A percentile compares a stretch with the other conserved stretches of the same genome.
phyloP scores from a whole-genome alignment of 805 yeast genomes.

The Teunomyces panamensis region DNA sequence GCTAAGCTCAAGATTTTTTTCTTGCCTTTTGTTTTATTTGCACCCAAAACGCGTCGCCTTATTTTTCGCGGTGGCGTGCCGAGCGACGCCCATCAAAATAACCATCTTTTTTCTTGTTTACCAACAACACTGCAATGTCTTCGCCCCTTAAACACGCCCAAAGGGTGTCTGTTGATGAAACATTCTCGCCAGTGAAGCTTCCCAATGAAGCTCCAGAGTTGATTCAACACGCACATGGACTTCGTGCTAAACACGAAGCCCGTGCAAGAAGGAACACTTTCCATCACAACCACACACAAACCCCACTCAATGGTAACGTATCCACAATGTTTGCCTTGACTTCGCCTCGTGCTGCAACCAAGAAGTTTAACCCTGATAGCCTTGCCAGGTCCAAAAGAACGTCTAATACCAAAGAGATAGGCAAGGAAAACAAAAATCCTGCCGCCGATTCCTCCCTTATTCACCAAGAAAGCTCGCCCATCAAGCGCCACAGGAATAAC shows the following conservation, averaged over 20 bases:
- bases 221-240: conserved; percentile 41
- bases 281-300: conserved; percentile 9
- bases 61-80: conserved; percentile 1
- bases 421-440: conserved; percentile 12
- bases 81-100: neutral
- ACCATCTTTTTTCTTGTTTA: conserved; percentile 1
- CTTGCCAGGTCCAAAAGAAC: conserved; percentile 14
- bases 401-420: conserved; percentile 14
- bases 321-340: conserved; percentile 9
- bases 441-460: conserved; percentile 15
- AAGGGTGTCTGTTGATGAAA: conserved; percentile 9
- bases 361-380: conserved; percentile 8
- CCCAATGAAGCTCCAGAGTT: conserved; percentile 9
- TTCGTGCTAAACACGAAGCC: conserved; percentile 34
- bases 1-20: neutral
- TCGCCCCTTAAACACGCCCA: conserved; percentile 6
- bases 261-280: conserved; percentile 21
- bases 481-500: conserved; percentile 10
- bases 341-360: conserved; percentile 9
- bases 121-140: conserved; percentile 3
- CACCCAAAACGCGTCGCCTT: conserved; percentile 1
- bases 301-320: conserved; percentile 7
- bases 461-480: conserved; percentile 15
- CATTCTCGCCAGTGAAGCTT: conserved; percentile 14
- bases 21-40: neutral